Evolutionary conservation across 805 yeast species (phyloP), one percentile per base, ranked within the genome.

Genomic region (Pichia heedii): DNA sequence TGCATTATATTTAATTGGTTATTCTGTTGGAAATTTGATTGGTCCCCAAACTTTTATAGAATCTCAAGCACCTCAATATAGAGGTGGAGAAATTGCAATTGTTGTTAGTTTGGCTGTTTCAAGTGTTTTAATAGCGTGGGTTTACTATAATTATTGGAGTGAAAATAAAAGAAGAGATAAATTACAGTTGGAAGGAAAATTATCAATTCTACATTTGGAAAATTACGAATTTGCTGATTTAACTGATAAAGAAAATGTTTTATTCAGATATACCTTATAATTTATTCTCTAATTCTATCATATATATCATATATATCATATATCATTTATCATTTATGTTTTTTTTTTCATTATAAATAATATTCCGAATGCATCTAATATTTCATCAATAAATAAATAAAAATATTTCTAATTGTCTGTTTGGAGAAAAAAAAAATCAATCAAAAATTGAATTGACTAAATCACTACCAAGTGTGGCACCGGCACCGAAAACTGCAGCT

Each of bases 401-500:
- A n/a, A n/a, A n/a, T n/a, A n/a, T n/a, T n/a, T n/a, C n/a, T n/a
- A n/a, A n/a, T n/a, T n/a, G n/a, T n/a, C n/a, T n/a, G n/a, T n/a
- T n/a, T n/a, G n/a, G n/a, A n/a, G n/a, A n/a, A n/a, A n/a, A n/a
- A n/a, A n/a, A n/a, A n/a, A n/a, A n/a, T n/a, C n/a, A n/a, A n/a
- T n/a, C n/a, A 27, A 52, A 53, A 37, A 52, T 54, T 5, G 54
- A 41, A 62, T 87, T 80, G 42, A 90, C 86, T 39, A 93, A 50
- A 56, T 89, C 93, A 40, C 88, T 73, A 57, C 97, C 97, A 44
- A 90, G 70, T 1, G 96, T 83, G 27, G 97, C 96, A 70, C 97
- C 97, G 5, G 97, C 97, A 65, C 97, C 97, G 52, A 88, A 90
- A 42, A 90, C 79, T 33, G 95, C 95, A n/a, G 97, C 97, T 53